phyloP scores from a whole-genome alignment of 2,329 filamentous ascomycete species.

The Curvularia verruculosa region DNA sequence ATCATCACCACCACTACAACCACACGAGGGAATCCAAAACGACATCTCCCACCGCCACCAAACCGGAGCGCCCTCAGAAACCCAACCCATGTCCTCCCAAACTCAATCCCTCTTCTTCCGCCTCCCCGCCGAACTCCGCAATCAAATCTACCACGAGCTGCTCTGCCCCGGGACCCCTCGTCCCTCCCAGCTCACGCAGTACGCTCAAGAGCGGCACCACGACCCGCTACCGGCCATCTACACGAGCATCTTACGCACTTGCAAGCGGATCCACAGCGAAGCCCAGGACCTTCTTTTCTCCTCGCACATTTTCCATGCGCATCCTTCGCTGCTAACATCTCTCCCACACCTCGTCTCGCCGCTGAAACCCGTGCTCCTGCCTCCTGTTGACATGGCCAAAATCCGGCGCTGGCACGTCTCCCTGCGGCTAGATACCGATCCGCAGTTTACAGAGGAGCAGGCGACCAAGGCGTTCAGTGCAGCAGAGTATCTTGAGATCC shows the following conservation, averaged over 20 bases:
- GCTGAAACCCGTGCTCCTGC: constrained; percentile 46
- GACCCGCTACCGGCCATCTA: constrained; percentile 36
- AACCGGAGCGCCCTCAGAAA: constrained; percentile 8
- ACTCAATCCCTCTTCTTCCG: constrained; percentile 43
- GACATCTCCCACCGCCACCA: no score
- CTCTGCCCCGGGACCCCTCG: constrained; percentile 36
- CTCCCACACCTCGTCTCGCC: constrained; percentile 52
- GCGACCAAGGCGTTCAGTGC: constrained; percentile 54
- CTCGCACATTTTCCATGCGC: constrained; percentile 58
- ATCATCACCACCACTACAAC: not conserved
- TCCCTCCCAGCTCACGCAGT: constrained; percentile 12
- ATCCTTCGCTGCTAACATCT: constrained; percentile 53
- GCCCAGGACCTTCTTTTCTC: constrained; percentile 55
- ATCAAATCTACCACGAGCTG: constrained; percentile 60
- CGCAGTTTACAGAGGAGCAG: constrained; percentile 51
- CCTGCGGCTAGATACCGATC: constrained; percentile 58
- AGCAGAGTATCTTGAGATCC: constrained; percentile 56
- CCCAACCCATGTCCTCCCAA: constrained; percentile 18
- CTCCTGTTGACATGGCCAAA: constrained; percentile 34
- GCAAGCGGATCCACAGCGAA: constrained; percentile 51
- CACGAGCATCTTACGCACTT: constrained; percentile 52
- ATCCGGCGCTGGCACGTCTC: constrained; percentile 55
- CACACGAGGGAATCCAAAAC: not conserved
- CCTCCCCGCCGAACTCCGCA: constrained; percentile 66
- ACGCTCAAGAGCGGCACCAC: constrained; percentile 1